Base-by-base conservation (phyloP, 352 stramenopile genomes). In the Pythium vanterpoolii region DNA sequence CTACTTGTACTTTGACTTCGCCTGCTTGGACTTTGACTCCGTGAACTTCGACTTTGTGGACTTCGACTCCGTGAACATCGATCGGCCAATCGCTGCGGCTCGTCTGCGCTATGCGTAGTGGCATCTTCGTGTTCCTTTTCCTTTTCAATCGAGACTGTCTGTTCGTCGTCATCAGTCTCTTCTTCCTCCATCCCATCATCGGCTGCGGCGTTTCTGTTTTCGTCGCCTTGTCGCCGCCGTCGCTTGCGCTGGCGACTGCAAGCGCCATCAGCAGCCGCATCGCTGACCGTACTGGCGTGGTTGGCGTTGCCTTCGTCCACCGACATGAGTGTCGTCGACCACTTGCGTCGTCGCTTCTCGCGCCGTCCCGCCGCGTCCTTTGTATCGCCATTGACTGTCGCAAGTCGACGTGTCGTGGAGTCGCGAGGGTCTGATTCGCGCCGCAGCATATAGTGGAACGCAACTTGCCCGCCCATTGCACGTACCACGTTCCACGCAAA, bases 401-500 rank as follows among this genome's bases (percentile, higher is more conserved):
- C 47, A n/a, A n/a, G n/a, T 42, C 34, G 5, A 42, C 34, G n/a
- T 42, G 34, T 18, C 8, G 8, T 21, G 34, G 5, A 42, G 4
- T 46, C n/a, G 21, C 21, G 24, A 4, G 18, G 24, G n/a, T 46
- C 7, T 7, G 40, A 46, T 1, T 58, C 19, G 36, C 75, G 74
- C 30, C 75, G 74, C 40, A 73, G 61, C 79, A 90, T 87, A 49
- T 77, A 68, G 48, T 90, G 71, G 64, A 93, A 93, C 56, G 43
- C 64, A 30, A 91, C 43, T 52, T 90, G 77, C 18, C 50, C 56
- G 40, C 50, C 49, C 74, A 93, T 84, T 23, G 67, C 46, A 23
- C 79, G 71, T 62, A 93, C 66, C 61, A 88, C 78, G 11, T 56
- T 50, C 83, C 83, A 93, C 21, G 81, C 76, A 46, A 79, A 83